These are phyloP conservation scores for Xerocomellus dryophilus DNA, from an alignment of 768 basidiomycete species.

Conservation along the genomic window DNA sequence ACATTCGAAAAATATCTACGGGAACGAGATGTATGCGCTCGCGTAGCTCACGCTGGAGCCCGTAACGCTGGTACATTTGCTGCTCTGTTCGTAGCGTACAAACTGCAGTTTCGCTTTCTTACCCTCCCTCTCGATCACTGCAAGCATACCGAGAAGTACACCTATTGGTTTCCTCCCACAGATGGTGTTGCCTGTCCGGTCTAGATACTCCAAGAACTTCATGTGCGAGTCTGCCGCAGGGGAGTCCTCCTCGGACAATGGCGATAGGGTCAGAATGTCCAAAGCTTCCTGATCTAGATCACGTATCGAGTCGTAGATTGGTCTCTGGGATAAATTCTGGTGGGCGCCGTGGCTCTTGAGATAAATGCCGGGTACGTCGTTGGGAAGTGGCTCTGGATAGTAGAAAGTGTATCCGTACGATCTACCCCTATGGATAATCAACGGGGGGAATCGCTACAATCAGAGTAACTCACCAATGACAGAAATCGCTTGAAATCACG, in stretches of 20 bases:
- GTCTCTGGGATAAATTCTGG: conserved; percentile 42
- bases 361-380: conserved; percentile 43
- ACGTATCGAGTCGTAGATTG: conserved; percentile 81
- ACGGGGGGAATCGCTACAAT: background rate
- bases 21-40: conserved; percentile 74
- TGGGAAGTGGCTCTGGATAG: conserved; percentile 61
- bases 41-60: conserved; percentile 98
- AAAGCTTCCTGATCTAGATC: conserved; percentile 87
- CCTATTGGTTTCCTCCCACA: conserved; percentile 97
- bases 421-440: conserved; percentile 56
- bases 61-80: conserved; percentile 56
- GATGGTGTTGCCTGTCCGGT: conserved; percentile 86
- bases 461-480: conserved; percentile 74
- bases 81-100: conserved; percentile 94
- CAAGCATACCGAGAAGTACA: conserved; percentile 78
- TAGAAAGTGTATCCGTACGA: conserved; percentile 88
- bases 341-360: conserved; percentile 47
- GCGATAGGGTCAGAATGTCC: conserved; percentile 59
- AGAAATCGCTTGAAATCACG: conserved; percentile 94
- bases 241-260: conserved; percentile 39
- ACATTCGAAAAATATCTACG: conserved; percentile 14
- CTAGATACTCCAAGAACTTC: conserved; percentile 64
- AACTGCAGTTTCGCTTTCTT: conserved; percentile 54
- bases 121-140: conserved; percentile 48
- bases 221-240: conserved; percentile 53